Base-by-base conservation (phyloP, 2,329 filamentous ascomycete species). In the Pseudophaeomoniella oleicola region DNA sequence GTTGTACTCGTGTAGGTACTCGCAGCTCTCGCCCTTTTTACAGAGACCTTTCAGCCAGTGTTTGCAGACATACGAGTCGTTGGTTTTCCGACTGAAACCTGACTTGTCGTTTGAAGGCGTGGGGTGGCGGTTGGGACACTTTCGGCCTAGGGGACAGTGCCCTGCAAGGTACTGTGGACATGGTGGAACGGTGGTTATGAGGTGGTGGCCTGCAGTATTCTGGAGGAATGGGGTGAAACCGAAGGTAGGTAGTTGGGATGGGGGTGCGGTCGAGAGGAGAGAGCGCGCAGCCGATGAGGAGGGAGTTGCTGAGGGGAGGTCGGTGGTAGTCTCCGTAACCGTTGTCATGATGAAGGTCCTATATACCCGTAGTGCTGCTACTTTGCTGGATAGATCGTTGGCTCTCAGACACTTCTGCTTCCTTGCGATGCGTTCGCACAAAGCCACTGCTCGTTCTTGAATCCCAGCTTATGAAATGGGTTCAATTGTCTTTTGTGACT, bases 1-100 rank as follows among this genome's bases (percentile, higher is more conserved):
- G 62, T 98, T 96, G 67, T 94, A 98, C 62, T 96, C 90, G 69
- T 98, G 90, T 34, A 96, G 69, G 52, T 96, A 98, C 65, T 98
- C 90, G 75, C 90, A 98, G 47, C 78, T 75, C 54, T 94, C 81
- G 50, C 88, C 90, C 62, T 96, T 96, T 57, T 98, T 98, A 69
- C 90, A 98, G 14, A 98, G 75, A 0, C 87, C 88, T 45, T 92
- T 83, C 52, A 96, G 77, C 78, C 90, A 96, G 69, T 96, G 90
- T 66, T 98, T 98, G 75, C 90, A 98, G 42, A 98, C 88, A 12
- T 96, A 75, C 35, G 65, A 72, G 42, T 51, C 48, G 42, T 50
- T 50, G 22, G 22, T 27, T 27, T 45, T 40, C 36, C 42, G 39
- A 36, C 42, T 48, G 30, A 46, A 46, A 37, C 42, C 38, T 18